Percentiles rank a stretch among this genome's conserved stretches.
These are phyloP conservation scores for Tetrahymena elliotti DNA, from an alignment of 73 alveolate species.

Conservation along the genomic window DNA sequence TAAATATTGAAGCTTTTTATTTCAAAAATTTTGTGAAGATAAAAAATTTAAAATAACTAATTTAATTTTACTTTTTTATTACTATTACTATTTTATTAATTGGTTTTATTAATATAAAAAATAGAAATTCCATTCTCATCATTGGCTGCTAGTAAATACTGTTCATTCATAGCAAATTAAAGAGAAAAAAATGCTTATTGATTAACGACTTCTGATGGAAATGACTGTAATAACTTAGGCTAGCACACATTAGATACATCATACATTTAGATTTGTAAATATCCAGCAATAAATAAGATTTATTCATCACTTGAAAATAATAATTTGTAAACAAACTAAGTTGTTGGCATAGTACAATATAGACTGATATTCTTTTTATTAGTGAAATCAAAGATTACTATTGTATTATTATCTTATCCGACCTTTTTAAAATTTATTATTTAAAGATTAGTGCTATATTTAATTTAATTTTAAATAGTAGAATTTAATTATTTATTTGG, in stretches of 20 bases:
- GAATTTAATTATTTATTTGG: too few species aligned
- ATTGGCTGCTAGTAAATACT: not conserved
- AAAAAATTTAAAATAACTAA: not conserved
- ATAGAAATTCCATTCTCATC: not conserved
- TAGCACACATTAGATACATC: not conserved
- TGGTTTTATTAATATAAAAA: not conserved
- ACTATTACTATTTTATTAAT: not conserved
- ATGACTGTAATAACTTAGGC: not conserved
- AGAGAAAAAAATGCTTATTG: not conserved
- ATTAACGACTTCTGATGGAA: not conserved
- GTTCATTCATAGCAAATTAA: not conserved
- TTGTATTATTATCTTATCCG: not conserved
- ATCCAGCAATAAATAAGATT: not conserved
- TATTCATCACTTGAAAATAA: not conserved
- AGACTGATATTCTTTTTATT: not conserved
- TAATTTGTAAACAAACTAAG: not conserved
- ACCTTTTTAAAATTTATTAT: not conserved
- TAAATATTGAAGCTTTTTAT: not conserved
- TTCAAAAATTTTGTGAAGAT: not conserved
- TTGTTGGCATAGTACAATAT: not conserved
- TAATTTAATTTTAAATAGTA: too few species aligned
- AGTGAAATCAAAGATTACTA: not conserved
- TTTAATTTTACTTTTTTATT: not conserved
- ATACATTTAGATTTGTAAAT: not conserved
- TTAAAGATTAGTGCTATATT: too few species aligned